A percentile compares a stretch with the other conserved stretches of the same genome.
phyloP scores from a whole-genome alignment of 164 flowering plant species.

The Vitis riparia region DNA sequence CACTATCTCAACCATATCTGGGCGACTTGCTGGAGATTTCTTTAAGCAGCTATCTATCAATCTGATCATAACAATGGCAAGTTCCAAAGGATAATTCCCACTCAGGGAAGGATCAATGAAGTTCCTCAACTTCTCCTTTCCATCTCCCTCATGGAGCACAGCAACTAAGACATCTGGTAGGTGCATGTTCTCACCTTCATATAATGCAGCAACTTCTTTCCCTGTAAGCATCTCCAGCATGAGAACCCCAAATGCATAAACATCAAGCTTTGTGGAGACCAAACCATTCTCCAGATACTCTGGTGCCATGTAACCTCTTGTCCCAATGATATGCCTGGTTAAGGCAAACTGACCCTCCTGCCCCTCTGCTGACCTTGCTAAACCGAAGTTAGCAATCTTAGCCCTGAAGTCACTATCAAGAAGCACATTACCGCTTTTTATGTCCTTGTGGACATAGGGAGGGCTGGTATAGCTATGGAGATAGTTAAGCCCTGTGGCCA shows the following conservation, averaged over 20 bases:
- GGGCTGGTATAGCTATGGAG: slow-evolving; percentile 68
- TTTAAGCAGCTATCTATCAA: slow-evolving; percentile 45
- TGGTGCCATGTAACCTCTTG: slow-evolving; percentile 82
- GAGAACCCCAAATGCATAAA: slow-evolving; percentile 76
- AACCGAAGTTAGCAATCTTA: slow-evolving; percentile 62
- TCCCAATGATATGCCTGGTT: slow-evolving; percentile 62
- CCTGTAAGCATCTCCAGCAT: slow-evolving; percentile 72
- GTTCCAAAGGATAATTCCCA: slow-evolving; percentile 46
- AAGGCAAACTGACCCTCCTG: slow-evolving; percentile 42
- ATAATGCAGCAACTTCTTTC: slow-evolving; percentile 39
- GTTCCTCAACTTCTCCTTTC: slow-evolving; percentile 29
- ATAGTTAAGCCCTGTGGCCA: slow-evolving; percentile 75
- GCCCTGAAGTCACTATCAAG: slow-evolving; percentile 67
- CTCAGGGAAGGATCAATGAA: slow-evolving; percentile 57
- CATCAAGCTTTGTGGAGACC: slow-evolving; percentile 74
- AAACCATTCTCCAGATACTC: slow-evolving; percentile 78
- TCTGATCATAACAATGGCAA: slow-evolving; percentile 39
- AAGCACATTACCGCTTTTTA: slow-evolving; percentile 63
- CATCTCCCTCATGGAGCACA: slow-evolving; percentile 24
- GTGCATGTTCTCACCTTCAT: slow-evolving; percentile 25
- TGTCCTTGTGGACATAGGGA: slow-evolving; percentile 72
- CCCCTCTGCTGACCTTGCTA: slow-evolving; percentile 50
- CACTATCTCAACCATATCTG: slow-evolving; percentile 52
- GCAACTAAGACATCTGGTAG: slow-evolving; percentile 29
- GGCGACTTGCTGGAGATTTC: slow-evolving; percentile 45